Percentiles rank a stretch among this genome's conserved stretches.
Evolutionary conservation across 1,139 yeast genomes (phyloP).

Genomic region (Pichia terricola): DNA sequence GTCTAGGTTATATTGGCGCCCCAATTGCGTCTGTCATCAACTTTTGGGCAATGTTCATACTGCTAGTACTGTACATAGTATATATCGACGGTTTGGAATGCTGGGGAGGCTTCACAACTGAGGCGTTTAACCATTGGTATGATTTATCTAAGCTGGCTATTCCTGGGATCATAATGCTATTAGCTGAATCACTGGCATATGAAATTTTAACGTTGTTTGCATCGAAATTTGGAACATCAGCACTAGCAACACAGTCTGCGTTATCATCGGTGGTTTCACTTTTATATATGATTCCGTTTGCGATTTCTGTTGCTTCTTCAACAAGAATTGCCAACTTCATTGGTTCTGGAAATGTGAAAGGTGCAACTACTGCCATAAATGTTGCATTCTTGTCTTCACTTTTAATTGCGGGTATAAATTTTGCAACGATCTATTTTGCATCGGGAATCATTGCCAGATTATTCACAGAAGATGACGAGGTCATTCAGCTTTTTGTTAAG

Average conservation of each 20-base stretch:
- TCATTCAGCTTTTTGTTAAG: slow-evolving; percentile 36
- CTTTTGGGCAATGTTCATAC: slow-evolving; percentile 57
- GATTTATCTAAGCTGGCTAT: slow-evolving; percentile 50
- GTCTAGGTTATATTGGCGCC: slow-evolving; percentile 62
- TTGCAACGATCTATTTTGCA: slow-evolving; percentile 41
- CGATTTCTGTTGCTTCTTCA: slow-evolving; percentile 77
- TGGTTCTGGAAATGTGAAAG: slow-evolving; percentile 60
- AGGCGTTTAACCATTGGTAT: slow-evolving; percentile 51
- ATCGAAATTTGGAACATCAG: slow-evolving; percentile 72
- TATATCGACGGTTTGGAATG: slow-evolving; percentile 61
- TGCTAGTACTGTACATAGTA: slow-evolving; percentile 44
- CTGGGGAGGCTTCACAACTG: slow-evolving; percentile 53
- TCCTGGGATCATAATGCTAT: slow-evolving; percentile 67
- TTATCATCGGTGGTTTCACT: slow-evolving; percentile 74
- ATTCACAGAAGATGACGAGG: slow-evolving; percentile 64
- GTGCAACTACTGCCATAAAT: slow-evolving; percentile 57
- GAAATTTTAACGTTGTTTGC: slow-evolving; percentile 65
- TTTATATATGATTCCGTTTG: slow-evolving; percentile 81
- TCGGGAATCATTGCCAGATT: slow-evolving; percentile 50
- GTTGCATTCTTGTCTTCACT: slow-evolving; percentile 56
- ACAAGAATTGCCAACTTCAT: slow-evolving; percentile 83
- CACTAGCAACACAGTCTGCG: slow-evolving; percentile 84
- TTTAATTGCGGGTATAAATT: slow-evolving; percentile 48
- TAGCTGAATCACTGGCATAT: slow-evolving; percentile 66
- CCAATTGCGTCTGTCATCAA: slow-evolving; percentile 64